Evolutionary conservation across 2,329 filamentous ascomycete species (phyloP), one percentile per base, ranked within the genome.

Genomic region (Botrytis byssoidea): DNA sequence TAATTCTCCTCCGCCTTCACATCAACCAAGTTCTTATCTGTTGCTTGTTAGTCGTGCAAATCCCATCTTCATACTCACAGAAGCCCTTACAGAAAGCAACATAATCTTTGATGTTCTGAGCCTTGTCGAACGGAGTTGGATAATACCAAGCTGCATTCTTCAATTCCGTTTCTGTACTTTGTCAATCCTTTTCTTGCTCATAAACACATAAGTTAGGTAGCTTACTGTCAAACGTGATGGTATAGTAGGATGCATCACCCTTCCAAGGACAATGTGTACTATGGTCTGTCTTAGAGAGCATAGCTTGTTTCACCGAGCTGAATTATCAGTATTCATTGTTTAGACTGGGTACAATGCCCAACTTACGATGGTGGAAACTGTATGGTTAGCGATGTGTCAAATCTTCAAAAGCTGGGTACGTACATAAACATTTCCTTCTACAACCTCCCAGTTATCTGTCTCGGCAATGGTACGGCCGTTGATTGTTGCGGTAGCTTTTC

Each of bases 391-490:
- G 35, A 61, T 1, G 37, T 22, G 14, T 16, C 29, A 35, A 18
- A 32, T 40, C 25, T 48, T 64, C 32, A 25, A 44, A 74, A 42
- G 64, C 79, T 75, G 78, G n/a, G 74, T 57, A 66, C 77, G 57
- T 77, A 85, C 84, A 77, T 86, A 86, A 75, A 86, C 81, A 76
- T 86, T 86, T 44, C 84, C 85, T 74, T 86, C 85, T 9, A 86
- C 84, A 32, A 84, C 78, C 74, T 85, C 83, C 77, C 83, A 86
- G 14, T 81, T 80, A 74, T 85, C 82, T 7, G 85, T 83, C 73
- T 84, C 82, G 64, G 85, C 85, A 77, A 86, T 83, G 61, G 82
- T 79, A 60, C 82, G 80, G 74, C 85, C 85, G 74, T 83, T 83
- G 70, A 85, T 78, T n/a, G 82, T 82, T n/a, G 84, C 85, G 20